Base-by-base conservation (phyloP, 2,329 filamentous ascomycete genomes). In the Botrytis byssoidea region DNA sequence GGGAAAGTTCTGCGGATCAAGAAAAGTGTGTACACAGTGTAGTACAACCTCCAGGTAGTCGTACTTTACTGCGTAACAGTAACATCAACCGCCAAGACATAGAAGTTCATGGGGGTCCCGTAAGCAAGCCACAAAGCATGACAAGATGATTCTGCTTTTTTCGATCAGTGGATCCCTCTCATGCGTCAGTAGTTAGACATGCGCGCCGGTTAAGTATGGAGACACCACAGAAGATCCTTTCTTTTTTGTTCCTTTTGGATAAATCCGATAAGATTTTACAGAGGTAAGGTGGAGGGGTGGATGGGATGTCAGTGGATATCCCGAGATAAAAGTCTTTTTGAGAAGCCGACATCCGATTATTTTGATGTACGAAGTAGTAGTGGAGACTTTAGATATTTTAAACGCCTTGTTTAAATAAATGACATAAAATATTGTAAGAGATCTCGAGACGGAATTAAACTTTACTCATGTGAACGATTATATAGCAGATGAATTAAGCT, bases 71-170 rank as follows among this genome's bases (percentile, higher is more conserved):
- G n/a, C 40, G 20, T 35, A 25, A 25, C 63, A 35, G 42, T 35
- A 46, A 48, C 42, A 66, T 66, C 9, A 10, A 14, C 32, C 32
- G 66, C 66, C 48, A 57, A 68, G 35, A 29, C 37, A 55, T 42
- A 57, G 46, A 48, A 48, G 46, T 29, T 68, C 44, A 35, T 22
- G 42, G 42, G 44, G 37, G 32, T 55, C 48, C 48, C 16, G 25
- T 57, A n/a, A 71, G 70, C 70, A 71, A 72, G 70, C 70, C 60
- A 67, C 70, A 57, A 67, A 64, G 51, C 46, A 37, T 55, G 63
- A 35, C 32, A 42, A 29, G 22, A 37, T 42, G 66, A 40, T 64
- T 64, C 25, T 64, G 37, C 25, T 44, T 64, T 51, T 65, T 65
- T 51, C 46, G 70, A 66, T 71, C 60, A 51, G 35, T 71, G 60